Evolutionary conservation across 257 asterid species (phyloP).

Genomic region (Voacanga thouarsii): DNA sequence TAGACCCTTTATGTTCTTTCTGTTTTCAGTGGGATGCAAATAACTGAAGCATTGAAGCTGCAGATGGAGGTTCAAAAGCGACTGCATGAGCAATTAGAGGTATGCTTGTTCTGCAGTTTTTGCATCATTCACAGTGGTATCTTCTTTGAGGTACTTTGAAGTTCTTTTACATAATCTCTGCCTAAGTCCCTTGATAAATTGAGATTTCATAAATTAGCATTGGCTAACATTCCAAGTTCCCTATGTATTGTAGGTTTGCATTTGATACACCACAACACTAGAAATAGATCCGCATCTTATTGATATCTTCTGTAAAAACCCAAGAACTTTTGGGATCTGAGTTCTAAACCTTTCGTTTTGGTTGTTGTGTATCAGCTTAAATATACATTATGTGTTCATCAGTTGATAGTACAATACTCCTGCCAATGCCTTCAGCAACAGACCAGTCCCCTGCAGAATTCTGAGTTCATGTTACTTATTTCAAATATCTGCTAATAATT

Average conservation of each 20-base stretch:
- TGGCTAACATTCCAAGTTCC: neutral
- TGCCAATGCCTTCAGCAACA: too few species aligned
- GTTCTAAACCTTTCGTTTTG: too few species aligned
- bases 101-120: constrained; percentile 24
- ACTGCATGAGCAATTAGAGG: constrained; percentile 98
- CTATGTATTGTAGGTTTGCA: neutral
- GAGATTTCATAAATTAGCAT: neutral
- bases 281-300: neutral
- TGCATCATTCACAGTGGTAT: neutral
- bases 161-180: neutral
- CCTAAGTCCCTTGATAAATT: neutral
- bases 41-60: constrained; percentile 90
- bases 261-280: neutral
- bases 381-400: too few species aligned
- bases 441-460: too few species aligned
- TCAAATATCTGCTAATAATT: too few species aligned
- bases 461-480: too few species aligned
- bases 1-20: neutral
- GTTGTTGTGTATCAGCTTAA: too few species aligned
- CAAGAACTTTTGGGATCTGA: neutral
- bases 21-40: constrained; percentile 76
- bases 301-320: neutral
- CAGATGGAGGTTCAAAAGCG: constrained; percentile 99
- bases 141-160: neutral
- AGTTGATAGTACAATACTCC: too few species aligned